Evolutionary conservation across 371 early-diverging fungal genomes (phyloP).

Genomic region (Zancudomyces culisetae): DNA sequence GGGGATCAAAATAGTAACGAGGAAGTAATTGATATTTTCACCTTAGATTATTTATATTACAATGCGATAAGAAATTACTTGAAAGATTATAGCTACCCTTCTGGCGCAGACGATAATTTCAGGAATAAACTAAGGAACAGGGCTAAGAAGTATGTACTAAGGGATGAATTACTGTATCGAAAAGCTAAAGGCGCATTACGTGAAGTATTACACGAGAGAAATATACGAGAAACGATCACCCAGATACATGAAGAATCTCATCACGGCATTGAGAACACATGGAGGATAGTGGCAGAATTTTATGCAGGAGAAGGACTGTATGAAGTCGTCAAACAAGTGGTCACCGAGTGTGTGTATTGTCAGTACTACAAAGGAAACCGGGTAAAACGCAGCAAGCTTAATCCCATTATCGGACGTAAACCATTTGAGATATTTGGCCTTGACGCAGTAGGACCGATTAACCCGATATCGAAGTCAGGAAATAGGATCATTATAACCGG

Average conservation of each 20-base stretch:
- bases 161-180: neutral
- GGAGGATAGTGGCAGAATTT: neutral
- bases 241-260: neutral
- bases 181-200: neutral
- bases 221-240: neutral
- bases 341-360: neutral
- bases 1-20: neutral
- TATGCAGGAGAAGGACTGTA: neutral
- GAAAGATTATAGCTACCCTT: neutral
- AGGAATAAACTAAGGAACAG: neutral
- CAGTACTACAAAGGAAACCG: neutral
- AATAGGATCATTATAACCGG: constrained; percentile 3
- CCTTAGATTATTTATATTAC: neutral
- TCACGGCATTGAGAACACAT: neutral
- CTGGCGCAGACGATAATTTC: neutral
- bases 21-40: neutral
- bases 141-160: neutral
- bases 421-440: constrained; percentile 3
- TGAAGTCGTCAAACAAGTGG: neutral
- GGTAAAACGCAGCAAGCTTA: neutral
- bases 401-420: neutral
- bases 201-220: neutral
- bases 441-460: constrained; percentile 4
- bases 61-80: neutral
- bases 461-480: neutral